Conservation (phyloP, 441 rosid genomes). For the Corymbia citriodora region DNA sequence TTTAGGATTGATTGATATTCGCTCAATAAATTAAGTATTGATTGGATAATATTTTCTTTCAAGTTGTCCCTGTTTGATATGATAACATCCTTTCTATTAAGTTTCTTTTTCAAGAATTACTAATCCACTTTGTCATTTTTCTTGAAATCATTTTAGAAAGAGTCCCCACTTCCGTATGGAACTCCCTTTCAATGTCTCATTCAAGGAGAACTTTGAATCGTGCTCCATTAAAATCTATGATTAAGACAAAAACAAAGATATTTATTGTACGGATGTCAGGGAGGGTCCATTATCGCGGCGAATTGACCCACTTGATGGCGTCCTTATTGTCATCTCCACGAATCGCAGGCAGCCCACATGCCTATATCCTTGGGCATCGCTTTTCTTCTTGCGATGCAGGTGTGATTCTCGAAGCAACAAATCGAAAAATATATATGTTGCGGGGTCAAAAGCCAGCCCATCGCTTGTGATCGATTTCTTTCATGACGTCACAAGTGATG, state of each 20-base stretch:
- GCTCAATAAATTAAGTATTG: not conserved
- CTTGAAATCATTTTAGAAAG: not conserved
- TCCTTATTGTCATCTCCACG: not conserved
- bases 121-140: not conserved
- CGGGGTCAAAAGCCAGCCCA: not conserved
- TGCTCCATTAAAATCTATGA: not conserved
- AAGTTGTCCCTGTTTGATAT: not conserved
- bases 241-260: not conserved
- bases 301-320: not conserved
- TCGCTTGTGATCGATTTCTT: not conserved
- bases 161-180: not conserved
- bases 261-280: not conserved
- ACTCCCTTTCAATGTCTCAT: not conserved
- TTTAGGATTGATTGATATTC: accelerated
- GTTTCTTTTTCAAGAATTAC: not conserved
- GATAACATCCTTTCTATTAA: not conserved
- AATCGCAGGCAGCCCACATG: not conserved
- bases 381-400: not conserved
- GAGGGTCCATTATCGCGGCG: not conserved
- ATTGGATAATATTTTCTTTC: not conserved
- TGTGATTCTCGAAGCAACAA: not conserved
- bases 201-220: not conserved
- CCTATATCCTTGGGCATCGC: not conserved
- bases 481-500: too few relatives aligned
- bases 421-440: not conserved